phyloP scores from a whole-genome alignment of 2,329 filamentous ascomycete species.

The Tolypocladium pustulatum region DNA sequence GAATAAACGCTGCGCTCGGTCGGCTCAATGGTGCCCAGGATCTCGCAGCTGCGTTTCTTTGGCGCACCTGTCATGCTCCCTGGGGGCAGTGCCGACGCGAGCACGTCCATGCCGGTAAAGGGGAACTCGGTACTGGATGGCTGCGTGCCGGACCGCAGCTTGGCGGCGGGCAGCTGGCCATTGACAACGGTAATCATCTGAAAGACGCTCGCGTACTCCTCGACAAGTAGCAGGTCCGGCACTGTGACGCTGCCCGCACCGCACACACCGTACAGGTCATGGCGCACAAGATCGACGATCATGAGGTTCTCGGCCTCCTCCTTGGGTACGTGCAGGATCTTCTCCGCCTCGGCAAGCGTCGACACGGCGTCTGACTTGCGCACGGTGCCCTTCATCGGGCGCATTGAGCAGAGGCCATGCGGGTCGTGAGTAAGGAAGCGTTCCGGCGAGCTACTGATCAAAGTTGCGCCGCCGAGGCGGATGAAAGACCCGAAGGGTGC shows the following conservation, averaged over 20 bases:
- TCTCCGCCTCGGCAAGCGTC: constrained; percentile 61
- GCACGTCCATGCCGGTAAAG: constrained; percentile 61
- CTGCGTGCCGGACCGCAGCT: constrained; percentile 6
- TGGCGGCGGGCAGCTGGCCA: constrained; percentile 41
- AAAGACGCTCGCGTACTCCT: constrained; percentile 85
- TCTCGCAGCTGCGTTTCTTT: constrained; percentile 84
- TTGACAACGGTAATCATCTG: constrained; percentile 86
- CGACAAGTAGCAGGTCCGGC: constrained; percentile 70
- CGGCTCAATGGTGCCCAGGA: constrained; percentile 59
- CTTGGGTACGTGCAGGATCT: constrained; percentile 68
- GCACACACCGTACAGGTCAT: constrained; percentile 81
- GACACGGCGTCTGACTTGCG: constrained; percentile 56
- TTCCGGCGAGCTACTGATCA: constrained; percentile 80
- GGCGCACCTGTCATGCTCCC: constrained; percentile 96
- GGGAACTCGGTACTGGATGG: constrained; percentile 1
- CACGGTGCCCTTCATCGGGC: constrained; percentile 96
- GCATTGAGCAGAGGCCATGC: constrained; percentile 59
- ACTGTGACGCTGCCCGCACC: constrained; percentile 65
- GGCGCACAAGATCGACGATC: constrained; percentile 94
- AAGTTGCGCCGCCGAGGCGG: constrained; percentile 55
- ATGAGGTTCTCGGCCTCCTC: constrained; percentile 94
- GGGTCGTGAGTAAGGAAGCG: constrained; percentile 59
- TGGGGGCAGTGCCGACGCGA: constrained; percentile 70
- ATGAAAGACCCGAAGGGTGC: constrained; percentile 81
- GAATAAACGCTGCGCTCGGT: constrained; percentile 68